Conservation (phyloP, 176 grass and related monocot genomes). For the Zoysia japonica region DNA sequence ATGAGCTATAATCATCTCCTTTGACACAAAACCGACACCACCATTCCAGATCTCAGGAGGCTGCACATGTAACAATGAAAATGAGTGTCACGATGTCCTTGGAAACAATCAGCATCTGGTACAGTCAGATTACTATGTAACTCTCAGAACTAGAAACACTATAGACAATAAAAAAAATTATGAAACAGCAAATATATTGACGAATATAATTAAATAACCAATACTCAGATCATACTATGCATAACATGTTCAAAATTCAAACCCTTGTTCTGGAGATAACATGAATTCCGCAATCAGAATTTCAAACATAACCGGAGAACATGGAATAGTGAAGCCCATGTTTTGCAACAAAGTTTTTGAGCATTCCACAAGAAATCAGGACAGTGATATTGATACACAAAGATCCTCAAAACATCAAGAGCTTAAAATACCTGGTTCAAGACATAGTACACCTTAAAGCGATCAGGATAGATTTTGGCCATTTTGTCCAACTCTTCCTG, state of each 20-base stretch:
- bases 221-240: neutral
- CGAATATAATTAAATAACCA: neutral
- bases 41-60: conserved; percentile 86
- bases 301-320: neutral
- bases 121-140: neutral
- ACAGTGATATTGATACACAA: neutral
- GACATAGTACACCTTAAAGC: conserved; percentile 84
- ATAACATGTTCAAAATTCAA: neutral
- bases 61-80: conserved; percentile 48
- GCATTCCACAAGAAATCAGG: neutral
- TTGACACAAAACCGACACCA: conserved; percentile 90
- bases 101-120: neutral
- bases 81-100: conserved; percentile 6
- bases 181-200: neutral
- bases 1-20: conserved; percentile 83
- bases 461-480: conserved; percentile 62
- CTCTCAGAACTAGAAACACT: neutral
- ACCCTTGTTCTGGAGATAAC: neutral
- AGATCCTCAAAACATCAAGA: neutral
- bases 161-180: conserved; percentile 11
- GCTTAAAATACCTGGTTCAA: conserved; percentile 73
- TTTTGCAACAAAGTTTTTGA: neutral
- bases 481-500: conserved; percentile 88
- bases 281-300: conserved; percentile 1
- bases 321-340: neutral